These are phyloP conservation scores for Durusdinium trenchii DNA, from an alignment of 73 alveolate species.

Conservation along the genomic window DNA sequence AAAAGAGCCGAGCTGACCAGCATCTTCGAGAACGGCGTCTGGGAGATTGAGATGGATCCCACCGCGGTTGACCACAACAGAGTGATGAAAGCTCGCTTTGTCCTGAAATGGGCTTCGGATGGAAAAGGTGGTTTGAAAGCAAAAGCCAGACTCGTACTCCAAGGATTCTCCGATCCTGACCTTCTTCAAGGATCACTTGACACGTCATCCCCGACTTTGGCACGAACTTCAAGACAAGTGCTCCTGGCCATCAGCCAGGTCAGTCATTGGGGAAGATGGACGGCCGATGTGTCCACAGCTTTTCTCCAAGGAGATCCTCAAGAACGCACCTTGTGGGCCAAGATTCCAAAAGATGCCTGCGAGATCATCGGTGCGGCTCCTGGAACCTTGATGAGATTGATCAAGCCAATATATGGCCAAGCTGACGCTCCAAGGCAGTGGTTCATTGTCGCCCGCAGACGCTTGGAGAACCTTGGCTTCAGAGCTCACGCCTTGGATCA, in stretches of 20 bases:
- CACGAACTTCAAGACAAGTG: background rate
- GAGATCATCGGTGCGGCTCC: background rate
- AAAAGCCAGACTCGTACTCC: background rate
- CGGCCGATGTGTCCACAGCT: background rate
- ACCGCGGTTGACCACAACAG: background rate
- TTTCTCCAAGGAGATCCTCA: constrained; percentile 19
- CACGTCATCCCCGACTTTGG: background rate
- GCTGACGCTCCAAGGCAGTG: background rate
- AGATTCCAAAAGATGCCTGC: background rate
- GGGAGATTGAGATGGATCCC: background rate
- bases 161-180: background rate
- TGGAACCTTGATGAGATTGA: background rate
- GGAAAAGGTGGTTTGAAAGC: background rate
- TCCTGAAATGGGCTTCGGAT: background rate
- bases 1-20: no score
- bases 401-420: background rate
- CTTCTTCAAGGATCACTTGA: background rate
- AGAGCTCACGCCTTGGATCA: background rate
- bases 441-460: background rate
- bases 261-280: background rate
- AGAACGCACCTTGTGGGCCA: background rate
- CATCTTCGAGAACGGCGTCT: background rate
- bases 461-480: background rate
- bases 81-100: background rate
- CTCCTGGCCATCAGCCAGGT: background rate